Conservation (phyloP, 2,329 filamentous ascomycete species). For the Hymenoscyphus fraxineus region DNA sequence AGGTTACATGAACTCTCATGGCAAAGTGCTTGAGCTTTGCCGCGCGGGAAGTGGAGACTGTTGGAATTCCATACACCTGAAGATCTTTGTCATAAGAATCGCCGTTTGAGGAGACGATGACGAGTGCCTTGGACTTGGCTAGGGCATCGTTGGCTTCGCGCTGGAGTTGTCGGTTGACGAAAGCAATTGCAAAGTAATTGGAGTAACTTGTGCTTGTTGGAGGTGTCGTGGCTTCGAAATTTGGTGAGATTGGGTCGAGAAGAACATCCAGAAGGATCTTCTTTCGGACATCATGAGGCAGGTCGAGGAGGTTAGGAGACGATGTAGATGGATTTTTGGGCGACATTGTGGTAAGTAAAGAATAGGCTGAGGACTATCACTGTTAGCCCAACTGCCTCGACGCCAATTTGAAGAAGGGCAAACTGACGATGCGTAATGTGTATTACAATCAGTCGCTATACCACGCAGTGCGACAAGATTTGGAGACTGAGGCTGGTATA, state of each 20-base stretch:
- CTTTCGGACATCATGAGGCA: not conserved
- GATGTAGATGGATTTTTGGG: not conserved
- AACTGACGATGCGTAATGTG: not conserved
- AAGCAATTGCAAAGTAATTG: constrained; percentile 2
- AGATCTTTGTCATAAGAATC: not conserved
- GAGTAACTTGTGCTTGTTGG: not conserved
- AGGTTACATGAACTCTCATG: not conserved
- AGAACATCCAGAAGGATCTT: constrained; percentile 1
- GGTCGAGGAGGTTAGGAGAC: not conserved
- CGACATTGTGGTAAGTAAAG: not conserved
- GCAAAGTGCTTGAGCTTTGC: not conserved
- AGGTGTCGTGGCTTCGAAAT: constrained; percentile 8
- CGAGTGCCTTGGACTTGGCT: constrained; percentile 2
- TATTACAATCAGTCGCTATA: not conserved
- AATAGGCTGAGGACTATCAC: not conserved
- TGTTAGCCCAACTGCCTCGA: not conserved
- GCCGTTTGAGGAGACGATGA: constrained; percentile 4
- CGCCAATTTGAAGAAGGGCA: not conserved
- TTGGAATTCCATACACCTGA: not conserved
- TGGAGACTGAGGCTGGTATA: not conserved
- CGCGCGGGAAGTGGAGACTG: not conserved
- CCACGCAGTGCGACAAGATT: not conserved
- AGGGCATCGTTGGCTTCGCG: not conserved
- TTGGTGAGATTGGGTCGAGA: not conserved
- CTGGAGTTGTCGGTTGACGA: constrained; percentile 3